Percentiles rank a stretch among this genome's conserved stretches.
Conservation (phyloP, 2,329 filamentous ascomycete genomes). For the Colletotrichum salicis region DNA sequence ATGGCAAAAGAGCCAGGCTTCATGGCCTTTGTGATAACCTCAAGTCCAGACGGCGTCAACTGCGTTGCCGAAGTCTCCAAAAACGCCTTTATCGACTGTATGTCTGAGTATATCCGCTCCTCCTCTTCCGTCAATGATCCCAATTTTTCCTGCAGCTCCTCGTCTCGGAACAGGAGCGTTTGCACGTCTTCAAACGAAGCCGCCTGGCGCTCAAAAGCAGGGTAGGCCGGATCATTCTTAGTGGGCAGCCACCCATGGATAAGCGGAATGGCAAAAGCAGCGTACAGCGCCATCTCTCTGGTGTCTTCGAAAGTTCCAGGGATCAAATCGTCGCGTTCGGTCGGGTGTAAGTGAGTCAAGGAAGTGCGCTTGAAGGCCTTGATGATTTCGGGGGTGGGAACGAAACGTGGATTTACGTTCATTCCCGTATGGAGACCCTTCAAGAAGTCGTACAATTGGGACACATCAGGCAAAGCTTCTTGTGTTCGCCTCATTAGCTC, state of each 20-base stretch:
- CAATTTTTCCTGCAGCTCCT: conserved; percentile 87
- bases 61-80: conserved; percentile 85
- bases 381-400: conserved; percentile 65
- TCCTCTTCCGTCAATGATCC: conserved; percentile 77
- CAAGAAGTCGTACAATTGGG: conserved; percentile 87
- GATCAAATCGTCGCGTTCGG: conserved; percentile 58
- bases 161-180: conserved; percentile 86
- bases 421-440: conserved; percentile 93
- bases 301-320: conserved; percentile 88
- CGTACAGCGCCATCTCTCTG: conserved; percentile 88
- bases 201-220: conserved; percentile 78
- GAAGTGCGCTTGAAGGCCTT: conserved; percentile 62
- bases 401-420: conserved; percentile 95
- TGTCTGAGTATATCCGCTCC: conserved; percentile 83
- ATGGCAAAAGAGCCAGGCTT: conserved; percentile 86
- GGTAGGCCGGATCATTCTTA: conserved; percentile 72
- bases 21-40: conserved; percentile 76
- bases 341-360: conserved; percentile 62
- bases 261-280: conserved; percentile 86
- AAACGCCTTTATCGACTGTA: conserved; percentile 85
- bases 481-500: conserved; percentile 82
- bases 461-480: conserved; percentile 80
- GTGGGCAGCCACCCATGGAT: conserved; percentile 93
- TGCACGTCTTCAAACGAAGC: conserved; percentile 92
- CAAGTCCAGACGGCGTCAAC: conserved; percentile 82